Base-by-base conservation (phyloP, 495 filamentous ascomycete genomes). In the Letharia columbiana region DNA sequence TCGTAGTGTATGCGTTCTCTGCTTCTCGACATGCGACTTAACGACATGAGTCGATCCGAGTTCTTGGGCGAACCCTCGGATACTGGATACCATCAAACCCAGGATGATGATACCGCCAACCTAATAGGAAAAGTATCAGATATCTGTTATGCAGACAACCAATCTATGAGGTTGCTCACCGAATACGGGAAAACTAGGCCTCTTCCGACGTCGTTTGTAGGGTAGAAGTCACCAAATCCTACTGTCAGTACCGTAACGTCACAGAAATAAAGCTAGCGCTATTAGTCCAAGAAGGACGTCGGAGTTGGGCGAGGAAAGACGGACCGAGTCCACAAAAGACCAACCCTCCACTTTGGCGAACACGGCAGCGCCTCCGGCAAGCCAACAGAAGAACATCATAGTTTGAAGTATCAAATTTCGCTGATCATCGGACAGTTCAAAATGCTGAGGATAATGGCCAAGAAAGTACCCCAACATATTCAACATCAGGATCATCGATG, bases 21-120 rank as follows among this genome's bases (percentile, higher is more conserved):
- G 79, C 23, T 81, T 79, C 44, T 87, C 79, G 41, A 87, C 77
- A 70, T 89, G 89, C 42, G 77, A 81, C 69, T 81, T 83, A 63
- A 91, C 77, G 42, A 92, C 78, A 35, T 91, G 88, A 63, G 86
- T 84, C 57, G 84, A 79, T 23, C 84, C 81, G 41, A 91, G 76
- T 62, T 90, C 84, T 28, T 71, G 65, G 4, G 83, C 83, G 65
- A 90, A 91, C 41, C 80, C 87, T 49, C 90, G 84, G 63, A 96
- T 90, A 63, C 90, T 93, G 20, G 87, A 86, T 41, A 96, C 87
- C 35, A 96, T 89, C 39, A 97, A 79, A 84, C 92, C 93, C 6
- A 97, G 78, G 65, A 88, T 92, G 57, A 93, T 86, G 59, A 96
- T 88, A 10, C 92, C 93, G 31, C 92, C 83, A 5, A 96, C 84